phyloP scores from a whole-genome alignment of 257 asterid species.

The Penstemon eatonii region DNA sequence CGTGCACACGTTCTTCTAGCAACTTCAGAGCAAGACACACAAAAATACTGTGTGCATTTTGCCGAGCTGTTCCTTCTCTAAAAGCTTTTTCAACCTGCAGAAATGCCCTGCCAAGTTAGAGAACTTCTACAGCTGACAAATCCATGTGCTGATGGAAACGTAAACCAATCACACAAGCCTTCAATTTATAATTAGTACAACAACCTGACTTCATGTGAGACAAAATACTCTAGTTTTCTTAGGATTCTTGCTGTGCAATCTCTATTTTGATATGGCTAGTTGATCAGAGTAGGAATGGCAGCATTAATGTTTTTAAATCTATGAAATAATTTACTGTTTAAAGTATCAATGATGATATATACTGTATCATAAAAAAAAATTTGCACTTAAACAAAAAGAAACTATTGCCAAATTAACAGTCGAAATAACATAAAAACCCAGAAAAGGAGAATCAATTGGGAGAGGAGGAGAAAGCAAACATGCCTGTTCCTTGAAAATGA shows the following conservation, averaged over 20 bases:
- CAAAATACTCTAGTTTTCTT: slow-evolving; percentile 1
- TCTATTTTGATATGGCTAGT: neutral
- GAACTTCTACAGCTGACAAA: slow-evolving; percentile 27
- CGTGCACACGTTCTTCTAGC: slow-evolving; percentile 85
- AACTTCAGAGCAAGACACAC: slow-evolving; percentile 89
- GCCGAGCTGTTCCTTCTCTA: slow-evolving; percentile 99
- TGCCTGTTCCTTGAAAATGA: slow-evolving; percentile 98
- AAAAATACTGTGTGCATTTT: slow-evolving; percentile 96
- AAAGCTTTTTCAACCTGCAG: slow-evolving; percentile 96
- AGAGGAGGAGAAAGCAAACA: slow-evolving; percentile 30
- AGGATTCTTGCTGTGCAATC: slow-evolving; percentile 14
- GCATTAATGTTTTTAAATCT: neutral
- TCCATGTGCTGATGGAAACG: slow-evolving; percentile 12
- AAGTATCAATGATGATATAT: slow-evolving; percentile 7
- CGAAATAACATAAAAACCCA: neutral
- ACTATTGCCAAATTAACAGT: neutral
- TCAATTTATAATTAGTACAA: slow-evolving; percentile 17
- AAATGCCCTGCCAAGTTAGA: slow-evolving; percentile 28
- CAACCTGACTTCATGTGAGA: slow-evolving; percentile 19
- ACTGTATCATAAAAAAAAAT: neutral
- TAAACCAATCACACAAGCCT: slow-evolving; percentile 10
- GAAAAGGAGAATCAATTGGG: neutral
- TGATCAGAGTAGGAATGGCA: slow-evolving; percentile 2
- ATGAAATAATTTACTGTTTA: neutral
- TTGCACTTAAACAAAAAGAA: neutral